These are phyloP conservation scores for Cladosporium sp. DNA, from an alignment of 2,329 filamentous ascomycete species.

Conservation along the genomic window DNA sequence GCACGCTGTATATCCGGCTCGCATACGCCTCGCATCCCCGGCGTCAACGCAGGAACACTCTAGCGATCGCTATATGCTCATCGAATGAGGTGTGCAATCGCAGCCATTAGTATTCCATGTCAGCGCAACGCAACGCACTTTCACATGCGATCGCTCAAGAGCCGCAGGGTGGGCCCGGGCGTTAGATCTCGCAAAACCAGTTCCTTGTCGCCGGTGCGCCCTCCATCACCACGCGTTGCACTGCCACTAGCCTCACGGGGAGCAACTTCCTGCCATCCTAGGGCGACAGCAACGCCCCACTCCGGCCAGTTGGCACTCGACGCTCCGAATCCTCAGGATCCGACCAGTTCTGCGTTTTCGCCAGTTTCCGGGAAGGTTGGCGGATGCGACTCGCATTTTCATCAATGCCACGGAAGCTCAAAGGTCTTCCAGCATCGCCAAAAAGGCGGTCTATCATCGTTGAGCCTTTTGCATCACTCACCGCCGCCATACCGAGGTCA, in stretches of 20 bases:
- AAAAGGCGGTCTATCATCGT: slow-evolving; percentile 4
- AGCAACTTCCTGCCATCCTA: slow-evolving; percentile 1
- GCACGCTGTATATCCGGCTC: slow-evolving; percentile 6
- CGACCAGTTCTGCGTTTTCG: slow-evolving; percentile 2
- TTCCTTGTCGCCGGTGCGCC: slow-evolving; percentile 11
- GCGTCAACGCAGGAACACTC: slow-evolving; percentile 5
- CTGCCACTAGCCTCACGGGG: slow-evolving; percentile 11
- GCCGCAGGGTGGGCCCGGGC: slow-evolving; percentile 7
- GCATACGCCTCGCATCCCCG: slow-evolving; percentile 9
- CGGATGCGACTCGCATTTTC: slow-evolving; percentile 2
- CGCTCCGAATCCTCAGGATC: slow-evolving; percentile 10
- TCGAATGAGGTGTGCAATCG: not conserved
- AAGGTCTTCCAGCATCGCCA: not conserved
- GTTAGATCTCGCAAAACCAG: slow-evolving; percentile 13
- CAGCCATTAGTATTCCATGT: no score
- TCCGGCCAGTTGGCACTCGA: not conserved
- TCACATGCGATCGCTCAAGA: slow-evolving; percentile 11
- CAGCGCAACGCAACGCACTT: not conserved
- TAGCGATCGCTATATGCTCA: not conserved
- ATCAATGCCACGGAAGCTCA: not conserved
- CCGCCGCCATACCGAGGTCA: not conserved
- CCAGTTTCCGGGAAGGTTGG: slow-evolving; percentile 1
- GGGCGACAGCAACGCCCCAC: slow-evolving; percentile 10
- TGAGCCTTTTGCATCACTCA: not conserved
- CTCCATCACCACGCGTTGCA: slow-evolving; percentile 12